phyloP scores from a whole-genome alignment of 306 rosid species.

The Quercus glauca region DNA sequence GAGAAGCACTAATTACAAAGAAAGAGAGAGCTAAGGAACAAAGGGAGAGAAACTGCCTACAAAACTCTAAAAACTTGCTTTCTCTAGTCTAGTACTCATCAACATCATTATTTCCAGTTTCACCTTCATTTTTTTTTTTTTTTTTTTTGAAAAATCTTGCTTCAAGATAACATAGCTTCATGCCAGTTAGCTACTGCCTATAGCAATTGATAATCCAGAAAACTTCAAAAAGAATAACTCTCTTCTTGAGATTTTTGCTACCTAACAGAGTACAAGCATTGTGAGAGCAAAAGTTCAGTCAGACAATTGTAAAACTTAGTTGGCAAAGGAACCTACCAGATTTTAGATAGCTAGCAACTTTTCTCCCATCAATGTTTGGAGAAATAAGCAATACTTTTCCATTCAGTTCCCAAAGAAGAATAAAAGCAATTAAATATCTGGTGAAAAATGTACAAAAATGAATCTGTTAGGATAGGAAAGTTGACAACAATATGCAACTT shows the following conservation, averaged over 20 bases:
- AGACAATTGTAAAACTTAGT: constrained; percentile 15
- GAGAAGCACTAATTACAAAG: no score
- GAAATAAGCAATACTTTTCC: constrained; percentile 56
- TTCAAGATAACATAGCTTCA: no score
- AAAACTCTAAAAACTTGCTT: no score
- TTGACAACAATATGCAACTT: constrained; percentile 26
- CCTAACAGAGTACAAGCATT: background rate
- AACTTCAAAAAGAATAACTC: background rate
- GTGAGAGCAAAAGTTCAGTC: constrained; percentile 13
- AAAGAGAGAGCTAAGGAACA: no score
- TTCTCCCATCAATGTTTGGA: constrained; percentile 58
- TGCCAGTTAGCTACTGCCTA: background rate
- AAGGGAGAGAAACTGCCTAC: no score
- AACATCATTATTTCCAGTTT: no score
- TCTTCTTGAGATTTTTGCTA: constrained; percentile 4
- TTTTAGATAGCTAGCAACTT: constrained; percentile 64
- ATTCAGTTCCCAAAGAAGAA: constrained; percentile 82
- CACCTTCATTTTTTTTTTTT: no score
- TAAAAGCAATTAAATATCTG: constrained; percentile 79
- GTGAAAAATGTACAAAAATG: constrained; percentile 18
- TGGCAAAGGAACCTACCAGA: constrained; percentile 56
- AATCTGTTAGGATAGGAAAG: constrained; percentile 27
- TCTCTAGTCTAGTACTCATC: no score
- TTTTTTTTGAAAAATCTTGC: no score
- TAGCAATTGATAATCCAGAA: background rate